phyloP scores from a whole-genome alignment of 495 filamentous ascomycete genomes.

The Neurospora intermedia region DNA sequence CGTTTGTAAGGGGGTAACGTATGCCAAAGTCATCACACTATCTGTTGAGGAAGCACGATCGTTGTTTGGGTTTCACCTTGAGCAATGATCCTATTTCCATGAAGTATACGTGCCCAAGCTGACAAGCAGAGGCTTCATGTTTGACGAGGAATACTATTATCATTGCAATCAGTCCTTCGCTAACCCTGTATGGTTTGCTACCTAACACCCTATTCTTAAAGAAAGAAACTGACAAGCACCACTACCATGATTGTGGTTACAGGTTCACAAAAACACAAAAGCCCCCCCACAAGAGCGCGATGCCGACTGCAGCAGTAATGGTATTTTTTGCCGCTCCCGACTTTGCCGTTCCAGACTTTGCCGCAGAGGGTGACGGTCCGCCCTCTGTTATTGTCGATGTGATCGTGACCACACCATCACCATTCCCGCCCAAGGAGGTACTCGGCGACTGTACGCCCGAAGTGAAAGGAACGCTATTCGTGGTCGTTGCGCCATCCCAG shows the following conservation, averaged over 20 bases:
- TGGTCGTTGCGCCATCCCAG: constrained; percentile 39
- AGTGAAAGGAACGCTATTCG: constrained; percentile 35
- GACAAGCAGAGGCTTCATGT: background rate
- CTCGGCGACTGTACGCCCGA: constrained; percentile 26
- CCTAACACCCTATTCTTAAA: background rate
- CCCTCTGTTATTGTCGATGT: background rate
- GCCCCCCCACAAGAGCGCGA: background rate
- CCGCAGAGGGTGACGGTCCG: background rate
- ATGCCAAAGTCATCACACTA: background rate
- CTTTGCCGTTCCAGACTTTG: background rate
- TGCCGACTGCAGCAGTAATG: background rate
- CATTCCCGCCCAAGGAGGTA: background rate
- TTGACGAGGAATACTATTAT: background rate
- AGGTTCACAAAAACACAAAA: background rate
- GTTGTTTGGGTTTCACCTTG: background rate
- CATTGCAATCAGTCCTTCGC: background rate
- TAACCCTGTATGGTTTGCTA: background rate
- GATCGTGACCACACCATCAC: background rate
- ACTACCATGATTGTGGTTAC: background rate
- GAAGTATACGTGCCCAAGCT: background rate
- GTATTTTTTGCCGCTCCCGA: background rate
- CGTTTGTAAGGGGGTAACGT: background rate
- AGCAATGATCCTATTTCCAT: background rate
- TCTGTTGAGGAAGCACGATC: background rate
- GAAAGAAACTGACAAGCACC: background rate